Evolutionary conservation across 2,329 filamentous ascomycete genomes (phyloP).

Genomic region (Neocatenulostroma microsporum): DNA sequence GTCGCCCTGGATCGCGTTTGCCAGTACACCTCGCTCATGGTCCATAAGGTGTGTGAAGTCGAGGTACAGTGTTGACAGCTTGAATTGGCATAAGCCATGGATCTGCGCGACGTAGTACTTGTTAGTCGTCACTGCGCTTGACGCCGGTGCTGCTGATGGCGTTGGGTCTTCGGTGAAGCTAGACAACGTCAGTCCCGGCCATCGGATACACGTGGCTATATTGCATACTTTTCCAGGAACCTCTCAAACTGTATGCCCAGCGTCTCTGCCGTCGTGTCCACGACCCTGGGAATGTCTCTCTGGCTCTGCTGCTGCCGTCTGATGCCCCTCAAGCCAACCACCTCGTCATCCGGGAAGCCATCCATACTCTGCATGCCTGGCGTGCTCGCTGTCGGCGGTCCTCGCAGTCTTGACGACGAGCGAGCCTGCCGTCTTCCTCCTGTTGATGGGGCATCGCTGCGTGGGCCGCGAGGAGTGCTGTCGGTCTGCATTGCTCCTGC

Average conservation of each 20-base stretch:
- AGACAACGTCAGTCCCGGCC: constrained; percentile 8
- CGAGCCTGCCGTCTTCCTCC: constrained; percentile 29
- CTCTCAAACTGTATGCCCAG: constrained; percentile 70
- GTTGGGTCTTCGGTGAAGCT: constrained; percentile 62
- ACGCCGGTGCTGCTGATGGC: constrained; percentile 55
- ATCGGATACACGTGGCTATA: neutral
- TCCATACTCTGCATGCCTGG: constrained; percentile 46
- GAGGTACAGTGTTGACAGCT: constrained; percentile 78
- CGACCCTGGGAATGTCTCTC: constrained; percentile 58
- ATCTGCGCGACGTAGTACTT: constrained; percentile 83
- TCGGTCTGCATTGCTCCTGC: no score
- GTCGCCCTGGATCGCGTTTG: constrained; percentile 76
- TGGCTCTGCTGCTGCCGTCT: constrained; percentile 38
- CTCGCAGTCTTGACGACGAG: constrained; percentile 50
- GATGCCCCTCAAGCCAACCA: constrained; percentile 48
- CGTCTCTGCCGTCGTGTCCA: constrained; percentile 67
- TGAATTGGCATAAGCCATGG: constrained; percentile 63
- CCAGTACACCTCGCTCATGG: constrained; percentile 70
- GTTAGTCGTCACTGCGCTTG: constrained; percentile 65
- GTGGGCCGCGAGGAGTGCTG: constrained; percentile 30
- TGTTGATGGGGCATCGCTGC: constrained; percentile 30
- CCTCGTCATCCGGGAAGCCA: constrained; percentile 54
- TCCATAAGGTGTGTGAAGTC: constrained; percentile 77
- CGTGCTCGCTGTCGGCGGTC: constrained; percentile 45
- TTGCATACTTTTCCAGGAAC: constrained; percentile 65